Conservation (phyloP, 2,329 filamentous ascomycete genomes). For the Monascus ruber region DNA sequence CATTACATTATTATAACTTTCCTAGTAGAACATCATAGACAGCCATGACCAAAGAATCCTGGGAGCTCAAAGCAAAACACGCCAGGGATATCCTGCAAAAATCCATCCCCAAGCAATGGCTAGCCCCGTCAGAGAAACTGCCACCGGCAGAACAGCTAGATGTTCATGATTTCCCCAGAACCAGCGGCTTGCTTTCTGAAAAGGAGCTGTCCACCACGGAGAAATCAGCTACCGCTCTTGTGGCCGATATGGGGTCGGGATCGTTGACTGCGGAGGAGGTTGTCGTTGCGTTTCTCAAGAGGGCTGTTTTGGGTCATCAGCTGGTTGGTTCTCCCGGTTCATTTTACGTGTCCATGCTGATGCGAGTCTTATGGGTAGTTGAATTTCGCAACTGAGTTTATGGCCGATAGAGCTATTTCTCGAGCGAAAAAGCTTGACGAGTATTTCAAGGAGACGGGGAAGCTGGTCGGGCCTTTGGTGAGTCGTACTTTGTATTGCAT, state of each 20-base stretch:
- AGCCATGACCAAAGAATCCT: slow-evolving; percentile 8
- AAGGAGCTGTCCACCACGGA: slow-evolving; percentile 45
- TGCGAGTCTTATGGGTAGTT: slow-evolving; percentile 10
- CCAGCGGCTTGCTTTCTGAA: slow-evolving; percentile 38
- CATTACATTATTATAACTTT: no score
- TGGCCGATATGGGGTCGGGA: slow-evolving; percentile 16
- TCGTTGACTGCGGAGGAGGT: slow-evolving; percentile 20
- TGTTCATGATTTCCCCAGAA: slow-evolving; percentile 20
- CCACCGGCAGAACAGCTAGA: slow-evolving; percentile 17
- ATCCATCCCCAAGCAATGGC: slow-evolving; percentile 26
- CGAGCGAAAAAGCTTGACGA: slow-evolving; percentile 22
- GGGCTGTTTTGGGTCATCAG: slow-evolving; percentile 23
- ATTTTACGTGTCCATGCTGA: background rate
- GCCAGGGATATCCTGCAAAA: slow-evolving; percentile 20
- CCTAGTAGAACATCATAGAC: background rate
- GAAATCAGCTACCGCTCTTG: slow-evolving; percentile 18
- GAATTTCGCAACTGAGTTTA: slow-evolving; percentile 28
- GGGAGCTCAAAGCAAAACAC: slow-evolving; percentile 22
- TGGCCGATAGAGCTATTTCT: slow-evolving; percentile 23
- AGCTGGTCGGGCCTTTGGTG: slow-evolving; percentile 37
- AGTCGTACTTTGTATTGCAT: background rate
- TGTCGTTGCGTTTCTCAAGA: slow-evolving; percentile 21
- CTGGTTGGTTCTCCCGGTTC: slow-evolving; percentile 11
- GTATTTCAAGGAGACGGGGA: slow-evolving; percentile 24
- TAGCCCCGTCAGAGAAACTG: slow-evolving; percentile 16